A percentile compares a stretch with the other conserved stretches of the same genome.
Evolutionary conservation across 2,329 filamentous ascomycete genomes (phyloP).

Genomic region (Sodiomyces alkalinus): DNA sequence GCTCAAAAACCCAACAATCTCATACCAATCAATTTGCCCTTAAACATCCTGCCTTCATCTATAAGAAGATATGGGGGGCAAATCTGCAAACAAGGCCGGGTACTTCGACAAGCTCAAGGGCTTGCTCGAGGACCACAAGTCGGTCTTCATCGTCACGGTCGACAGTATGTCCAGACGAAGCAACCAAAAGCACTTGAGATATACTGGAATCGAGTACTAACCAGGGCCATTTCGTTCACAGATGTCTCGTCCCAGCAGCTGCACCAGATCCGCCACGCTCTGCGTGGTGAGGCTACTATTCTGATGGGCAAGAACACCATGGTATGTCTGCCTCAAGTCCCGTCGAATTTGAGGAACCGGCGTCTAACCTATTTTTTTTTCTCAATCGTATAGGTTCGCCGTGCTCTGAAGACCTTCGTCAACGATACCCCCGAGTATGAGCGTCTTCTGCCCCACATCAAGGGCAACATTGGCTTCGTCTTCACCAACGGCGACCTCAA

Average conservation of each 20-base stretch:
- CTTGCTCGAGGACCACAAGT: conserved; percentile 91
- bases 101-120: conserved; percentile 99
- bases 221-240: too few species aligned
- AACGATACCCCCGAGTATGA: conserved; percentile 90
- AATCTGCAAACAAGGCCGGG: conserved; percentile 77
- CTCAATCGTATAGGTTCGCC: conserved; percentile 57
- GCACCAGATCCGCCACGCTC: conserved; percentile 95
- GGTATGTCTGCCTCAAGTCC: conserved; percentile 36
- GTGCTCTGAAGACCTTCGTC: conserved; percentile 92
- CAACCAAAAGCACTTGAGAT: too few species aligned
- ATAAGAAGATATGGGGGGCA: conserved; percentile 99
- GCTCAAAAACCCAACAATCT: neutral
- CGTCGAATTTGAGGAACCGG: too few species aligned
- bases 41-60: conserved; percentile 96
- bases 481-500: conserved; percentile 98
- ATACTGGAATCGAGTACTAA: neutral
- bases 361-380: too few species aligned
- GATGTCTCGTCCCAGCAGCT: conserved; percentile 99
- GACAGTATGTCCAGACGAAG: conserved; percentile 48
- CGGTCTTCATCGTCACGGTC: conserved; percentile 92
- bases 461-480: conserved; percentile 97
- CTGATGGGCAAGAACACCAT: conserved; percentile 99
- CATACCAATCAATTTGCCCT: conserved; percentile 43
- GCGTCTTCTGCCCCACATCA: conserved; percentile 89
- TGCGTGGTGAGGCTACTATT: conserved; percentile 85